Evolutionary conservation across 192 early-diverging fungal species (phyloP), one percentile per base, ranked within the genome.

Genomic region (Dimargaris cristalligena): DNA sequence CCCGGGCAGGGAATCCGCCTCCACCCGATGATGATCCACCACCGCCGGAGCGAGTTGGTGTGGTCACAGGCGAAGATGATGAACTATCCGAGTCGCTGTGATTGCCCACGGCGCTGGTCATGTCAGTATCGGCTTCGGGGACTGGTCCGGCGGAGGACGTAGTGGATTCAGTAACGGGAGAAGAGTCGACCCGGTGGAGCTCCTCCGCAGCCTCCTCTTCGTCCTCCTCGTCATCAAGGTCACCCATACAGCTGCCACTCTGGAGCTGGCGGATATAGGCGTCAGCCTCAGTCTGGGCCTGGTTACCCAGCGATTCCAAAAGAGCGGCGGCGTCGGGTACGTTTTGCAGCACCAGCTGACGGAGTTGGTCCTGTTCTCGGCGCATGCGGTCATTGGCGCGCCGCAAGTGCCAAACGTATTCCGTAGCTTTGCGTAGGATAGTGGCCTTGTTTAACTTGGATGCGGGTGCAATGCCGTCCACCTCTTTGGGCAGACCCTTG

Each of bases 391-490:
- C 70, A 52, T 70, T 70, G 57, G 33, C 62, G 6, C 68, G 49
- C 18, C 74, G 70, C 49, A 75, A 50, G 49, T 75, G 59, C 50
- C 71, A 75, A 35, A 97, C 93, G 69, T 97, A 94, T 68, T 97
- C 91, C 0, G 92, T 92, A 0, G 89, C 83, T 58, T 93, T 93
- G 32, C 81, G 74, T 59, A 97, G 60, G 45, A 97, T 87, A 4
- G 92, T 94, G 4, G 91, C 93, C 68, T 97, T 97, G 76, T 97
- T 94, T 23, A 91, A 74, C 55, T 91, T 89, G 16, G 79, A 89
- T 0, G 89, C 90, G 4, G 80, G 86, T 1, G 85, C 74, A 23
- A 94, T 84, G 29, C 91, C 91, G 57, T 94, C 91, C 18, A 88
- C 67, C 52, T 78, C 70, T 16, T 61, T 61, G 8, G 57, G 26